Percentiles rank a stretch among this genome's conserved stretches.
Conservation (phyloP, 352 stramenopile species). For the Globisporangium alternatum region DNA sequence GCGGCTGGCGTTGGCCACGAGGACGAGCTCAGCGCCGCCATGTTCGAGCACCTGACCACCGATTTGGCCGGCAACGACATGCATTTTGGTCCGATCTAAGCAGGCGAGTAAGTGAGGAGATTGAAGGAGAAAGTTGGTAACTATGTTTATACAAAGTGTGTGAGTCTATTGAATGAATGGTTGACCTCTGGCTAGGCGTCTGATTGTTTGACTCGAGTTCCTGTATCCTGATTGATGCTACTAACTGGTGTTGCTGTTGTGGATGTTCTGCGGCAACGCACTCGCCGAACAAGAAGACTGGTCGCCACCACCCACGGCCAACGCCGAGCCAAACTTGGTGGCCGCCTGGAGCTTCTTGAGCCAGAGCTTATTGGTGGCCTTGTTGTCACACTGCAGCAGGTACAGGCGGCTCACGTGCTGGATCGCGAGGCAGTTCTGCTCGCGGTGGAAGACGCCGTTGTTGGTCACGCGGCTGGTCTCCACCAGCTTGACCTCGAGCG, state of each 20-base stretch:
- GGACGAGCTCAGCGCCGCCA: constrained; percentile 42
- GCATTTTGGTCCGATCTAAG: constrained; percentile 38
- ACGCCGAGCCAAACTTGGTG: constrained; percentile 25
- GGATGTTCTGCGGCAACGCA: neutral
- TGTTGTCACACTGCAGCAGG: constrained; percentile 58
- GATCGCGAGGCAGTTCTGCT: constrained; percentile 38
- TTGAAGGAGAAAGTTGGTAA: constrained; percentile 15
- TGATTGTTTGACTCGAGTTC: too few species aligned
- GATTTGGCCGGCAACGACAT: constrained; percentile 38
- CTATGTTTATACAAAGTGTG: constrained; percentile 4
- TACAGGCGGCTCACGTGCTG: constrained; percentile 42
- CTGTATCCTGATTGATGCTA: neutral
- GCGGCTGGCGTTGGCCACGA: constrained; percentile 21
- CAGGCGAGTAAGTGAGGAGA: neutral
- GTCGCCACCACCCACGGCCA: neutral
- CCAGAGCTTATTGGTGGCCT: constrained; percentile 40
- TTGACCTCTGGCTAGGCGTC: too few species aligned
- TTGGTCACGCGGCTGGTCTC: constrained; percentile 23
- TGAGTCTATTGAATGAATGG: neutral
- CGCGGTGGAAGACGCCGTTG: constrained; percentile 16
- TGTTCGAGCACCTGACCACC: constrained; percentile 42
- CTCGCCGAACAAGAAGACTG: neutral
- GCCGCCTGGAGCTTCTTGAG: constrained; percentile 65
- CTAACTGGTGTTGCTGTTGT: neutral
- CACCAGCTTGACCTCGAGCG: constrained; percentile 44